phyloP scores from a whole-genome alignment of 768 basidiomycete genomes.

The Rhodotorula taiwanensis region DNA sequence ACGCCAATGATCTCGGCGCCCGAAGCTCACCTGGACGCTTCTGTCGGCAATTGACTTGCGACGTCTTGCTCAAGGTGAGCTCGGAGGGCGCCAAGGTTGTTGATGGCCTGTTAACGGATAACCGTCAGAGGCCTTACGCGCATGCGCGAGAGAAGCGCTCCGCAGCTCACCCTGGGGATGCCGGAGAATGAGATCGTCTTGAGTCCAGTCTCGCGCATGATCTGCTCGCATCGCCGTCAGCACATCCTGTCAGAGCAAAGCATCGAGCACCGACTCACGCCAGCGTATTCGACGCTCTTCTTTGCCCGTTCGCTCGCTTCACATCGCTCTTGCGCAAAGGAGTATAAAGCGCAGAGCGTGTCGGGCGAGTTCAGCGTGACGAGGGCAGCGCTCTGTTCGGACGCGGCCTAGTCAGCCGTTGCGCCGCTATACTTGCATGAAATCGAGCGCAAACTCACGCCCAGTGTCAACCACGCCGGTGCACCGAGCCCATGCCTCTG shows the following conservation, averaged over 20 bases:
- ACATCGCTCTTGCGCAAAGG: conserved; percentile 35
- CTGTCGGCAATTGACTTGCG: conserved; percentile 35
- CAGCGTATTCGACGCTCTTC: background rate
- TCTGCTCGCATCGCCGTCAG: conserved; percentile 11
- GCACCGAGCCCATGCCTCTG: conserved; percentile 27
- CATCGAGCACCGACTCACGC: background rate
- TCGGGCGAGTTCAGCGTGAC: conserved; percentile 46
- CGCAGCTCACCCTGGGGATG: conserved; percentile 35
- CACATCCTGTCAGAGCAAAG: too few species aligned
- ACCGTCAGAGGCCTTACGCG: too few species aligned
- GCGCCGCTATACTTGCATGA: background rate
- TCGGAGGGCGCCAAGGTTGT: conserved; percentile 44
- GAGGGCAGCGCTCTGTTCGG: conserved; percentile 41
- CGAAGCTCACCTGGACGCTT: conserved; percentile 40
- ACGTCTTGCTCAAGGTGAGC: conserved; percentile 42
- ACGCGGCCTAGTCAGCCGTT: background rate
- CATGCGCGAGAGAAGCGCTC: background rate
- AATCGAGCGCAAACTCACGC: conserved; percentile 8
- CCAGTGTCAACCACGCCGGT: conserved; percentile 41
- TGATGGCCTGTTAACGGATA: conserved; percentile 42
- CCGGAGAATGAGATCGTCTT: conserved; percentile 47
- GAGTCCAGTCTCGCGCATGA: conserved; percentile 46
- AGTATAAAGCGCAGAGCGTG: conserved; percentile 41
- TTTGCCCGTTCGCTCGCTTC: conserved; percentile 19
- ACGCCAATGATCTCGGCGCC: too few species aligned